These are phyloP conservation scores for Neotropicomus parvogracilis DNA, from an alignment of 1,284 basidiomycete genomes.

Conservation along the genomic window DNA sequence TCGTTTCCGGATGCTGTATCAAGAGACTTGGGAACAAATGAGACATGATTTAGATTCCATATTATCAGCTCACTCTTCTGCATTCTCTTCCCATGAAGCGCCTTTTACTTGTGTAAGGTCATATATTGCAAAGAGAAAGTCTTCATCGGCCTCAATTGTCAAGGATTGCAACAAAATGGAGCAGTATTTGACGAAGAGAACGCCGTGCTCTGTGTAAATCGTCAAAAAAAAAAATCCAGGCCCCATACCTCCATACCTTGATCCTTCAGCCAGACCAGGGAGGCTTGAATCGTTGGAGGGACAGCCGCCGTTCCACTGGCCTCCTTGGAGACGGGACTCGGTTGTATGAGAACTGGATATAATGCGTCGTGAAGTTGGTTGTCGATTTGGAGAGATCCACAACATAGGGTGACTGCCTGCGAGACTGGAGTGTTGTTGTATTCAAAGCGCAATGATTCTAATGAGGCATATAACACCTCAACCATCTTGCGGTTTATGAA, in stretches of 20 bases:
- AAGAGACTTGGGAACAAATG: conserved; percentile 55
- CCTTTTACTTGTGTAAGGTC: conserved; percentile 92
- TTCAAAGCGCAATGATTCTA: conserved; percentile 80
- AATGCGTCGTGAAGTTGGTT: conserved; percentile 97
- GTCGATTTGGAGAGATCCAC: conserved; percentile 91
- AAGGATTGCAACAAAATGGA: conserved; percentile 92
- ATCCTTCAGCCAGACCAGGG: conserved; percentile 90
- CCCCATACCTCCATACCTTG: conserved; percentile 54
- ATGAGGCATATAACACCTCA: conserved; percentile 88
- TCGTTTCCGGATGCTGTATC: conserved; percentile 71
- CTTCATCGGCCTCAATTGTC: conserved; percentile 95
- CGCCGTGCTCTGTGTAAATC: conserved; percentile 75
- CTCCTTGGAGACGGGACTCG: conserved; percentile 87
- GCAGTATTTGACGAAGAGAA: conserved; percentile 96
- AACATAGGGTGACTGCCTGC: conserved; percentile 80
- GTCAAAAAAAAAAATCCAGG: background rate
- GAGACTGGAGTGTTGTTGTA: conserved; percentile 83
- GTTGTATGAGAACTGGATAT: conserved; percentile 95
- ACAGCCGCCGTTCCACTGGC: conserved; percentile 68
- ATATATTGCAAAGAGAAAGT: conserved; percentile 90
- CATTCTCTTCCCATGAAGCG: conserved; percentile 79
- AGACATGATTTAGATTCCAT: background rate
- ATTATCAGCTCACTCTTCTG: conserved; percentile 61
- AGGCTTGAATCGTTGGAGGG: conserved; percentile 90
- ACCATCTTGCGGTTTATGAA: conserved; percentile 85